phyloP scores from a whole-genome alignment of 164 flowering plant species.

The Warburgia ugandensis region DNA sequence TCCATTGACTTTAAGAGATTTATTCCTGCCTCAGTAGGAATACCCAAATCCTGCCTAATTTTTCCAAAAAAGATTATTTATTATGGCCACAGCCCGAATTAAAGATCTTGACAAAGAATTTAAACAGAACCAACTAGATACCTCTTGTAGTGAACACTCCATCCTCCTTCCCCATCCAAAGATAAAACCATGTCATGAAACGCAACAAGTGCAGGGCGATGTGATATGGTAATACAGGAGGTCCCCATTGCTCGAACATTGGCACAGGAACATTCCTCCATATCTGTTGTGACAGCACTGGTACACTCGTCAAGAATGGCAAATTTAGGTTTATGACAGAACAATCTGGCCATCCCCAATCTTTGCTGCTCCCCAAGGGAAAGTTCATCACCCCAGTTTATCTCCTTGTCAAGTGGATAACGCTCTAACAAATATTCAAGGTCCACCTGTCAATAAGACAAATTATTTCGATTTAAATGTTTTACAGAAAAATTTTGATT shows the following conservation, averaged over 20 bases:
- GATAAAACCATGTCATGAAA: slow-evolving; percentile 96
- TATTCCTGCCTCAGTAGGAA: slow-evolving; percentile 22
- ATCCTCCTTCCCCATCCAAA: slow-evolving; percentile 98
- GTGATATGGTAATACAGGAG: slow-evolving; percentile 97
- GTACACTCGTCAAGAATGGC: slow-evolving; percentile 99
- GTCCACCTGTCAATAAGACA: slow-evolving; percentile 72
- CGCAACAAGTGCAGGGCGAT: slow-evolving; percentile 98
- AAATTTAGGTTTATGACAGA: slow-evolving; percentile 97
- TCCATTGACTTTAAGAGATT: slow-evolving; percentile 30
- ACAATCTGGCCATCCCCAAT: slow-evolving; percentile 97
- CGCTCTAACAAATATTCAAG: slow-evolving; percentile 93
- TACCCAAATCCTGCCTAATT: no score
- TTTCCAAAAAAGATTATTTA: no score
- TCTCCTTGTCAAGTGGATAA: slow-evolving; percentile 80
- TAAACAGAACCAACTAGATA: no score
- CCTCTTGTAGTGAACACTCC: slow-evolving; percentile 75
- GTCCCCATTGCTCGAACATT: slow-evolving; percentile 99
- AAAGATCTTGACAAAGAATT: no score
- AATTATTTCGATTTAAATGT: slow-evolving; percentile 1
- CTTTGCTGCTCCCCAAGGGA: slow-evolving; percentile 99
- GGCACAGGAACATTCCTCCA: slow-evolving; percentile 97
- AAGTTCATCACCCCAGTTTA: slow-evolving; percentile 98
- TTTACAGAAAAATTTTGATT: no score
- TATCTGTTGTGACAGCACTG: slow-evolving; percentile 98
- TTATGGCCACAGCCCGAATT: no score